A percentile compares a stretch with the other conserved stretches of the same genome.
Conservation (phyloP, 2,329 filamentous ascomycete species). For the Calonectria pteridis region DNA sequence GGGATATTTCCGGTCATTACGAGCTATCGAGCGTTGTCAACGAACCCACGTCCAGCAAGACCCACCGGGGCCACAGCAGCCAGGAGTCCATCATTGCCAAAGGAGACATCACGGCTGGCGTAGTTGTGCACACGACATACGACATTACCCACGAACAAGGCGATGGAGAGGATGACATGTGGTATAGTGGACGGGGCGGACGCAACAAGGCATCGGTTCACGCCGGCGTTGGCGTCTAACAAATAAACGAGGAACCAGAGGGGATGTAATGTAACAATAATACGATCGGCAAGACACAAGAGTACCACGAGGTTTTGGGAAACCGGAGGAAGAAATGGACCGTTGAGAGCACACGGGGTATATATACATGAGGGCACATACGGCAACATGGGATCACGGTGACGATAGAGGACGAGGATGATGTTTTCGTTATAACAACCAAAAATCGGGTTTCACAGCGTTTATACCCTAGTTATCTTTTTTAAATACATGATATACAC, state of each 20-base stretch:
- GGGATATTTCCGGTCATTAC: constrained; percentile 26
- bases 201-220: constrained; percentile 27
- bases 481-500: not conserved
- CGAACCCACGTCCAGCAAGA: constrained; percentile 16
- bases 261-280: not conserved
- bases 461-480: not conserved
- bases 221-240: constrained; percentile 6
- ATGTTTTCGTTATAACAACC: not conserved
- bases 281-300: not conserved
- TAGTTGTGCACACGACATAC: constrained; percentile 31
- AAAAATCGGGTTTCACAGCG: not conserved
- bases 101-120: constrained; percentile 9
- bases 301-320: not conserved
- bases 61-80: constrained; percentile 18
- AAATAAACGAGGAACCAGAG: not conserved
- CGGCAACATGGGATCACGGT: not conserved
- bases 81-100: constrained; percentile 33
- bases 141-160: constrained; percentile 22
- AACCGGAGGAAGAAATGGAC: not conserved
- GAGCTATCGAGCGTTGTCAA: constrained; percentile 24
- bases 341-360: not conserved
- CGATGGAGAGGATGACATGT: not conserved
- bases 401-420: not conserved
- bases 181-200: constrained; percentile 21
- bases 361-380: not conserved